Base-by-base conservation (phyloP, 129 eudicot genomes). In the Lactuca saligna region DNA sequence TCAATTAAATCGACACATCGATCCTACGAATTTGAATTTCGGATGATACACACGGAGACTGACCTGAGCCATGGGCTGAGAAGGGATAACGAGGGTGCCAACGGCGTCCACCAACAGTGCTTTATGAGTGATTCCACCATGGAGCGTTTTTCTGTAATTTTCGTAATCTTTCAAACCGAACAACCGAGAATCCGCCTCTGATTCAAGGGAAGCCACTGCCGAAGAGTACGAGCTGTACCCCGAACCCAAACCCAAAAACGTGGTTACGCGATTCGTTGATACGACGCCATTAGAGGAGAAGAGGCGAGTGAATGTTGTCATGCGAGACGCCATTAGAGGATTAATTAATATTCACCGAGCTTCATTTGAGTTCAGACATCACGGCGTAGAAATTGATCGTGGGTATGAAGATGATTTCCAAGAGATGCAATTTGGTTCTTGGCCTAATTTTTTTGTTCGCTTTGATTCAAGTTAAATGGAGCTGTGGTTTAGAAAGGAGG, bases 41-140 rank as follows among this genome's bases (percentile, higher is more conserved):
- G 8, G 6, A 29, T 44, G 15, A 67, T 7, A 55, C 7, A 41
- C 0, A 53, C 39, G 37, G 54, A 46, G 41, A 42, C 38, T 31
- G 3, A 92, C 99, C 99, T 94, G 97, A 46, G 99, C 96, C 88
- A 84, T 94, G 71, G 99, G 96, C 68, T 94, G 99, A 68, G 99
- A 88, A 25, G 99, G 99, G 38, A 94, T 53, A 67, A 94, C 85
- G 35, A 94, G 99, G 38, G 99, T 94, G 13, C 99, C 99, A 60
- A 90, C 99, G 32, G 99, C 99, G 54, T 94, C 99, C 79, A 94
- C 99, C 58, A 90, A 80, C 15, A 94, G 78, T 11, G 99, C 99
- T 74, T 85, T 94, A 33, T 93, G 96, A 31, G 98, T 94, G 50
- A 94, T 71, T 39, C 99, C 97, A 37, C 97, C 97, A 71, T 90